A percentile compares a stretch with the other conserved stretches of the same genome.
These are phyloP conservation scores for Tritrichomonas foetus DNA, from an alignment of 208 protist species.

Conservation along the genomic window DNA sequence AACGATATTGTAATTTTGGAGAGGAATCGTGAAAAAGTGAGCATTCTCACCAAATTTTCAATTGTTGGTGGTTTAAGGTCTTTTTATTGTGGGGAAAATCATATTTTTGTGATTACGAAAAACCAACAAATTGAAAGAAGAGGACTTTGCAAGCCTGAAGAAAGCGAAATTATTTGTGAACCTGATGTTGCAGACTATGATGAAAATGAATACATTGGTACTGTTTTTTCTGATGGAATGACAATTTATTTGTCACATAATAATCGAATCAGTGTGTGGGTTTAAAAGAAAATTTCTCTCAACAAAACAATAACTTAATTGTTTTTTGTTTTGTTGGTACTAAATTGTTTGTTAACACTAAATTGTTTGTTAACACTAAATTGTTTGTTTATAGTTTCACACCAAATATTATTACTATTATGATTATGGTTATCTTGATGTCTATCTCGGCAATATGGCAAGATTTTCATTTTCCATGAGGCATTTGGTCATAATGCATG, in stretches of 20 bases:
- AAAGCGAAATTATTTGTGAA: not conserved
- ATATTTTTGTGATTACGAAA: not conserved
- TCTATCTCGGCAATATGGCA: too few species aligned
- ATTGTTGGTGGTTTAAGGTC: not conserved
- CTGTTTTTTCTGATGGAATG: not conserved
- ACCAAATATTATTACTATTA: too few species aligned
- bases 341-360: too few species aligned
- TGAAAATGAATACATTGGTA: not conserved
- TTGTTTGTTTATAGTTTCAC: too few species aligned
- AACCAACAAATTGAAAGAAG: conserved; percentile 4
- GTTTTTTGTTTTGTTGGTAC: too few species aligned
- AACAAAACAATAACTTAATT: too few species aligned
- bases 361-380: too few species aligned
- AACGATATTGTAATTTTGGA: not conserved
- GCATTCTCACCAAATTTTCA: not conserved
- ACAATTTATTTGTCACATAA: conserved; percentile 15
- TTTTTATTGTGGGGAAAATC: not conserved
- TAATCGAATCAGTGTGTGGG: not conserved
- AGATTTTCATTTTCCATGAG: too few species aligned
- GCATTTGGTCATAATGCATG: too few species aligned
- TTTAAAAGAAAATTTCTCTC: too few species aligned
- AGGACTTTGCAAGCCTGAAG: not conserved
- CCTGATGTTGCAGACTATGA: not conserved
- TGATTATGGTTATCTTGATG: too few species aligned
- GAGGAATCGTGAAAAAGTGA: not conserved